Evolutionary conservation across 2,329 filamentous ascomycete species (phyloP), one percentile per base, ranked within the genome.

Genomic region (Apiospora rasikravindrae): DNA sequence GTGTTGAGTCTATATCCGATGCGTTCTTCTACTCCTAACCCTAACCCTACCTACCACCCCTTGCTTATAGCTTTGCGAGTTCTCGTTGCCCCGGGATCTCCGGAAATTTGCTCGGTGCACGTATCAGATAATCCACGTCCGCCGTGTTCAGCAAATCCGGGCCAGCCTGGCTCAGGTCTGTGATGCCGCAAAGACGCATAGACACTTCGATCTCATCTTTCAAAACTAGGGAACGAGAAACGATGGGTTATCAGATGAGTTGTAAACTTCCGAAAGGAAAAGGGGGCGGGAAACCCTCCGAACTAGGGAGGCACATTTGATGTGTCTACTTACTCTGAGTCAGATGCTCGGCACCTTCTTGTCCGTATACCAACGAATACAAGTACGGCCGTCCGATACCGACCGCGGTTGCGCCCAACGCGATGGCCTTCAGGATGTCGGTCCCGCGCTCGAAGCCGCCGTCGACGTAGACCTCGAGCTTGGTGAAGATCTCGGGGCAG

Each of bases 351-450:
- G 88, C 85, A 1, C 87, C 87, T 71, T 86, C 86, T 75, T 88
- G 86, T 6, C 88, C 87, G 73, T 89, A 89, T 4, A 85, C 85
- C 37, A 73, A 33, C 1, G 70, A 72, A n/a, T 73, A 89, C 8
- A 89, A 78, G 72, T 86, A 86, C 22, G 86, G 87, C 19, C 88
- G 80, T 0, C 87, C 88, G 69, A 89, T 83, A 0, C 87, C 86
- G 4, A 88, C 88, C 14, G 87, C 86, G 0, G 84, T 87, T 5
- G 86, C 87, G 0, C 88, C 88, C 0, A 89, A 79, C 33, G 85
- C 86, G 10, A 89, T 77, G 2, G 86, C 86, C 74, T 89, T 89
- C 33, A 89, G 81, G 5, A 89, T 85, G 73, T 89, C 88, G 0
- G 85, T 86, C 0, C 87, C 88, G 4, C 87, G 83, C 40, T 84